These are phyloP conservation scores for Artemisia annua DNA, from an alignment of 129 eudicot species.

Conservation along the genomic window DNA sequence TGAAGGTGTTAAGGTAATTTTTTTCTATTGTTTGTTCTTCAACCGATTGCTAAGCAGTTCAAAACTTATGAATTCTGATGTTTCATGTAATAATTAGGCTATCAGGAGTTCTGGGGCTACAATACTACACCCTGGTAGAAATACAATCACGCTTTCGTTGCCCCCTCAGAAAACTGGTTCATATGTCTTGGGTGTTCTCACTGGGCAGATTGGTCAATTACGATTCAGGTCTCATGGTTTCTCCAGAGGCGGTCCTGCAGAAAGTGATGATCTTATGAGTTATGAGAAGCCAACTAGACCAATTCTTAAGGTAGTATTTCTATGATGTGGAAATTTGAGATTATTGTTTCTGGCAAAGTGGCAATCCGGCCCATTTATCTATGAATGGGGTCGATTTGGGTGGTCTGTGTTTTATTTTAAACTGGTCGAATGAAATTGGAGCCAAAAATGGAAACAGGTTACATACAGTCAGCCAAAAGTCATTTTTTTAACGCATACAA, in stretches of 20 bases:
- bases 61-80: background rate
- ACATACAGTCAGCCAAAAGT: no score
- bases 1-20: constrained; percentile 88
- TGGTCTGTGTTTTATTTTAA: no score
- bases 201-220: constrained; percentile 92
- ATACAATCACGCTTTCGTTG: constrained; percentile 64
- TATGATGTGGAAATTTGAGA: background rate
- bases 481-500: no score
- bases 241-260: constrained; percentile 91
- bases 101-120: constrained; percentile 78
- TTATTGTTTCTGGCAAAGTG: background rate
- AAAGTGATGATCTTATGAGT: constrained; percentile 96
- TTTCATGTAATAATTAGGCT: constrained; percentile 47
- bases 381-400: no score
- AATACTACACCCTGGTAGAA: constrained; percentile 79
- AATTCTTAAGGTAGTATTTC: constrained; percentile 68
- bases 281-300: constrained; percentile 98
- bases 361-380: no score
- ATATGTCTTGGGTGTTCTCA: constrained; percentile 89
- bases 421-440: no score
- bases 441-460: no score
- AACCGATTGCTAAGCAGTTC: background rate
- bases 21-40: background rate
- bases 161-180: constrained; percentile 98
- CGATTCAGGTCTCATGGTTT: constrained; percentile 96